Conservation (phyloP, 2,329 filamentous ascomycete species). For the Curvularia verruculosa region DNA sequence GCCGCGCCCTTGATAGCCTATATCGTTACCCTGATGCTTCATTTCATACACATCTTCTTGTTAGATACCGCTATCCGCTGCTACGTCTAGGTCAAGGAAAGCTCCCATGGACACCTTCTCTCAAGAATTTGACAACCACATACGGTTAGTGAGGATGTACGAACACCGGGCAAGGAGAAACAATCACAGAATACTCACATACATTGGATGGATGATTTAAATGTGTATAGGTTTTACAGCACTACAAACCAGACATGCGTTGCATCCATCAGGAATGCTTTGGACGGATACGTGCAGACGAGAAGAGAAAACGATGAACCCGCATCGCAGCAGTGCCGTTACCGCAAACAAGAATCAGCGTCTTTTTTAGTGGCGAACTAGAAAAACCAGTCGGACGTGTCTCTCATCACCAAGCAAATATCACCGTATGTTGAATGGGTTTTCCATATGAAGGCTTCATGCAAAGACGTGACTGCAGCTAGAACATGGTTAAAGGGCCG, state of each 20-base stretch:
- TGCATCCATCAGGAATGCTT: neutral
- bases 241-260: neutral
- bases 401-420: neutral
- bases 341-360: neutral
- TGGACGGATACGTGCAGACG: neutral
- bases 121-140: neutral
- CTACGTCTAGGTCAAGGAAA: neutral
- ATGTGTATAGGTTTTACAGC: neutral
- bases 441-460: neutral
- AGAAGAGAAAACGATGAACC: neutral
- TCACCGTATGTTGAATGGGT: neutral
- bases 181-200: neutral
- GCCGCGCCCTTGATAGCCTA: neutral
- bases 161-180: neutral
- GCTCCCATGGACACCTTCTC: neutral
- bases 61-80: neutral
- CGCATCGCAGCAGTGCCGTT: neutral
- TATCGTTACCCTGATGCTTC: neutral
- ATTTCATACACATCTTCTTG: neutral
- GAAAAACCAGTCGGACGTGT: neutral
- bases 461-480: slow-evolving; percentile 1
- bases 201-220: neutral
- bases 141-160: neutral
- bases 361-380: too few species aligned
- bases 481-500: slow-evolving; percentile 9